Conservation (phyloP, 192 early-diverging fungal species). For the Entophlyctis luteolus region DNA sequence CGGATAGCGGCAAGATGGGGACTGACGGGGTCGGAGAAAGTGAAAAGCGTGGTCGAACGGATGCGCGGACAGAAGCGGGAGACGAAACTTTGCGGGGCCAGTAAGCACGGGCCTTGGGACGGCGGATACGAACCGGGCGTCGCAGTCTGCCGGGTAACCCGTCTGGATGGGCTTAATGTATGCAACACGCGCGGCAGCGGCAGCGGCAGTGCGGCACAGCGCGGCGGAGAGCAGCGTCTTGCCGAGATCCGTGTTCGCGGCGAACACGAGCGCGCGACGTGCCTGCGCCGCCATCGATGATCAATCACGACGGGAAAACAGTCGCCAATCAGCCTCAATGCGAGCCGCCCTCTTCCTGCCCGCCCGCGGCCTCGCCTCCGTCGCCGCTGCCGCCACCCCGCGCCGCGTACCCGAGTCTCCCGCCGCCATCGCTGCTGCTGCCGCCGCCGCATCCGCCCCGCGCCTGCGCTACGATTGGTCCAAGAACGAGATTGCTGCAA, state of each 20-base stretch:
- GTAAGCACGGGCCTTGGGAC: background rate
- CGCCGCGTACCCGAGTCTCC: background rate
- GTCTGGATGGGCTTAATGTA: conserved; percentile 84
- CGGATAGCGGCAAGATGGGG: conserved; percentile 64
- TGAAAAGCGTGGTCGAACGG: conserved; percentile 50
- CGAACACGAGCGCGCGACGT: conserved; percentile 44
- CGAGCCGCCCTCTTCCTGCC: too few species aligned
- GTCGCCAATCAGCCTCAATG: too few species aligned
- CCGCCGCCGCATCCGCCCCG: background rate
- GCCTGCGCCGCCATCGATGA: too few species aligned
- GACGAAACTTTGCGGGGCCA: conserved; percentile 39
- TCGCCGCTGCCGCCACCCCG: background rate
- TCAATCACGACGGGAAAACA: too few species aligned
- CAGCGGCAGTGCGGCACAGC: conserved; percentile 41
- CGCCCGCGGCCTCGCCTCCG: background rate
- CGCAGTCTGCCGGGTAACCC: conserved; percentile 72
- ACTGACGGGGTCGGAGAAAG: conserved; percentile 69
- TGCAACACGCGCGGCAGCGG: conserved; percentile 33
- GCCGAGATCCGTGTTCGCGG: conserved; percentile 78
- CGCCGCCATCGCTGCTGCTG: background rate
- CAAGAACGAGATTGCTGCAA: conserved; percentile 64
- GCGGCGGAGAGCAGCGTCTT: conserved; percentile 75
- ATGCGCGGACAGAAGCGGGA: conserved; percentile 42
- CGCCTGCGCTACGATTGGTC: conserved; percentile 63
- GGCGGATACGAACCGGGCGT: conserved; percentile 50